These are phyloP conservation scores for Thuidium tamariscinum DNA, from an alignment of 225 moss, liverwort and hornwort species.

Conservation along the genomic window DNA sequence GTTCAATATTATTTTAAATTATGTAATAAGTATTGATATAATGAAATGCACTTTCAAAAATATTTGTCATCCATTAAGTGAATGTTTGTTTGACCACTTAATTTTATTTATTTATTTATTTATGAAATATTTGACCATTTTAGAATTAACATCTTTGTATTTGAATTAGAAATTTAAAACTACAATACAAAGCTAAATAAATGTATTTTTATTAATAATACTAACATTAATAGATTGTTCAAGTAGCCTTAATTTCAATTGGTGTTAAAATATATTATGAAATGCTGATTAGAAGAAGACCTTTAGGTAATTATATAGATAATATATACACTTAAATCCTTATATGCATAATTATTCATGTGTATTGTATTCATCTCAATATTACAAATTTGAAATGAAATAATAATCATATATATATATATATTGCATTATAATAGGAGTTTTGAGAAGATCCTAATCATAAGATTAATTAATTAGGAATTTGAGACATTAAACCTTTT, in stretches of 20 bases:
- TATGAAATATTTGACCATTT: neutral
- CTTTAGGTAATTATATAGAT: fast-evolving
- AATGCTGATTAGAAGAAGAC: neutral
- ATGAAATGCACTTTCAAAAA: neutral
- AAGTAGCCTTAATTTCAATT: neutral
- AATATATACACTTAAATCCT: neutral
- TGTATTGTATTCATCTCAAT: neutral
- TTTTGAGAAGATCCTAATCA: neutral
- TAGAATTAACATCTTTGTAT: fast-evolving
- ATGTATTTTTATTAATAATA: no score
- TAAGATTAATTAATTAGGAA: neutral
- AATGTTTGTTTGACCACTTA: no score
- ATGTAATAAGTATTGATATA: neutral
- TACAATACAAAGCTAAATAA: no score
- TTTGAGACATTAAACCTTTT: neutral
- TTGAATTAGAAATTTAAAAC: no score
- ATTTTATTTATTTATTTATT: no score
- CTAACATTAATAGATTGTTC: neutral
- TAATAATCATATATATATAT: no score
- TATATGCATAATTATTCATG: no score
- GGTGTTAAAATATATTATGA: neutral
- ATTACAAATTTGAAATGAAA: neutral
- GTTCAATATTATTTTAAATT: neutral
- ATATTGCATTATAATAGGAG: no score
- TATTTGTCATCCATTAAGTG: fast-evolving